Base-by-base conservation (phyloP, 768 basidiomycete species). In the Termitomyces sp. region DNA sequence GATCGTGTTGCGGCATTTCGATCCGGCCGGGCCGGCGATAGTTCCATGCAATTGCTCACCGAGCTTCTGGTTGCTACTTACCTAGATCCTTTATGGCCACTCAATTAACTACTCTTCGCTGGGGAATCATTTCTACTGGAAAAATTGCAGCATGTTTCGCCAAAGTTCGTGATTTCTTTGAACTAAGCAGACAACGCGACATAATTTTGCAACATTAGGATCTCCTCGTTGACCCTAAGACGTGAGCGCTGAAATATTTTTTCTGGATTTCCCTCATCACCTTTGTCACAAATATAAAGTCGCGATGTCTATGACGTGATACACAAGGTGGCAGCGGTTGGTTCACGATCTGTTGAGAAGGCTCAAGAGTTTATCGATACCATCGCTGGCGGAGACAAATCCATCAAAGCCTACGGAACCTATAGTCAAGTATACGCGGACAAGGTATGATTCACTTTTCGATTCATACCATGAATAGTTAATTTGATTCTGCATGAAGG, bases 61-160 rank as follows among this genome's bases (percentile, higher is more conserved):
- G 26, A 26, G 9, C 18, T 5, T 40, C 18, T 40, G 18, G 11
- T n/a, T 30, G 6, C 36, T 40, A 26, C 26, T 26, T 41, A 9
- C 7, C 1, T 44, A 14, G 13, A 44, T 44, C 11, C 10, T 44
- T 5, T 36, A 77, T 76, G 74, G 60, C 72, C 47, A 60, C 59
- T 18, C 70, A 72, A 60, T 74, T 76, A 1, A 71, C 76, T 48
- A 74, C 73, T 18, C 70, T 92, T 54, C 83, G 83, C 55, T 94
- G 92, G 93, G 92, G 93, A 18, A 90, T 94, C 62, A 87, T 96
- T 60, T 90, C 91, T 13, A 92, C 92, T 1, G 91, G 90, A 32
- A 66, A 68, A 20, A 94, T 94, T 57, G 84, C 91, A 9, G 74
- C 74, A 32, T 70, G 68, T 11, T 94, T 94, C 67, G 80, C 84